A percentile compares a stretch with the other conserved stretches of the same genome.
These are phyloP conservation scores for Leishmania tropica DNA, from an alignment of 208 protist species.

Conservation along the genomic window DNA sequence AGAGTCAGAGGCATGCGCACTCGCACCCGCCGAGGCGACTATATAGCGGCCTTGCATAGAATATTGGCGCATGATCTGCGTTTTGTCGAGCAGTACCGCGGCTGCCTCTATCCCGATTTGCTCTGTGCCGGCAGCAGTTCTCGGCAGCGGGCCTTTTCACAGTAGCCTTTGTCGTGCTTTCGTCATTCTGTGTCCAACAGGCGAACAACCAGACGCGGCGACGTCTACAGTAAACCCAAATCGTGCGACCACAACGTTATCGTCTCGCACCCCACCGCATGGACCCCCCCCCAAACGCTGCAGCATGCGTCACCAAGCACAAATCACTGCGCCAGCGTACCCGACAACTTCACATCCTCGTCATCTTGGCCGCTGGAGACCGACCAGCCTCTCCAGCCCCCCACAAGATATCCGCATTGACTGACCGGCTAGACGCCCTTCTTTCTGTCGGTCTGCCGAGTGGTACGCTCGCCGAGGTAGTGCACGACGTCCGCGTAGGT, in stretches of 20 bases:
- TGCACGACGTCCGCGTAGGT: conserved; percentile 79
- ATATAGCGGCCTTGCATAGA: not conserved
- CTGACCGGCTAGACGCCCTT: conserved; percentile 31
- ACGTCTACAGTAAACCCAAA: too few relatives aligned
- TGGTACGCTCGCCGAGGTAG: conserved; percentile 66
- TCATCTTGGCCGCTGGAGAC: not conserved
- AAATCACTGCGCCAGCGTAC: not conserved
- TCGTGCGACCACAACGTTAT: not conserved
- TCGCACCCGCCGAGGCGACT: not conserved
- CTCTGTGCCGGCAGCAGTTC: not conserved
- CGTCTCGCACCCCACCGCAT: not conserved
- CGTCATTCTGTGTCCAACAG: not conserved
- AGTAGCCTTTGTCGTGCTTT: not conserved
- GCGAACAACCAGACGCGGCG: not conserved
- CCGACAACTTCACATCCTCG: not conserved
- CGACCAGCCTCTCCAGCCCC: not conserved
- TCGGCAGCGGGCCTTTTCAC: not conserved
- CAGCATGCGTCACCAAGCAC: not conserved
- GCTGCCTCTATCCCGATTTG: not conserved
- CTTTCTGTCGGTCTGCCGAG: conserved; percentile 50
- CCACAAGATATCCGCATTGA: not conserved
- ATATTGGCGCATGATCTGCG: not conserved
- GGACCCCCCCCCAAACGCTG: not conserved
- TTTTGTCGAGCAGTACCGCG: not conserved
- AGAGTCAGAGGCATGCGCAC: not conserved